A percentile compares a stretch with the other conserved stretches of the same genome.
Evolutionary conservation across 2,329 filamentous ascomycete species (phyloP).

Genomic region (Neospermospora avenae): DNA sequence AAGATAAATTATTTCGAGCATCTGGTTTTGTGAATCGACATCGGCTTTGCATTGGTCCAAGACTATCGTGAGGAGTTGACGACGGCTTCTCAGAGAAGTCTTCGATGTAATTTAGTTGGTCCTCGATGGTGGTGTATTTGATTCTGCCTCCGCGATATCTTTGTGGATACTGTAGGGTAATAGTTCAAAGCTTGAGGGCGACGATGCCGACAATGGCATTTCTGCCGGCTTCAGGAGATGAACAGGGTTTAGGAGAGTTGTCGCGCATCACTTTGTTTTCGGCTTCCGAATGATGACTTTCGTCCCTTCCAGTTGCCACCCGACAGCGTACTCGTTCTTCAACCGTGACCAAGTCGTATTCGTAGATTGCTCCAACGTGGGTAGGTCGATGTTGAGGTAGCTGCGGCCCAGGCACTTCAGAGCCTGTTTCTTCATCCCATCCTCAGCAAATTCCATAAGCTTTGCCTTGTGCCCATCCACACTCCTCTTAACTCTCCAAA

Average conservation of each 20-base stretch:
- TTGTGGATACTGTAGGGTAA: too few species aligned
- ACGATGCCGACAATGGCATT: too few species aligned
- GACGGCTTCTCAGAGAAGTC: too few species aligned
- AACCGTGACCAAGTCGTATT: constrained; percentile 71
- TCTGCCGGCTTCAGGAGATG: too few species aligned
- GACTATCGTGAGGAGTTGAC: too few species aligned
- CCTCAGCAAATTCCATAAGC: constrained; percentile 78
- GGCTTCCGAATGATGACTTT: constrained; percentile 73
- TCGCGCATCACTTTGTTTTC: constrained; percentile 41
- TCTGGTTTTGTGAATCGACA: too few species aligned
- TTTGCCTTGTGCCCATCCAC: constrained; percentile 79
- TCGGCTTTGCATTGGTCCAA: too few species aligned
- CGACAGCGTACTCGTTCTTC: constrained; percentile 65
- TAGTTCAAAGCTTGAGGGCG: too few species aligned
- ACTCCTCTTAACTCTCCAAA: constrained; percentile 65
- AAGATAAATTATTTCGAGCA: too few species aligned
- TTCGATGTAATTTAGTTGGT: too few species aligned
- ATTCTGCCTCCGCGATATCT: too few species aligned
- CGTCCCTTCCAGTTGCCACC: constrained; percentile 75
- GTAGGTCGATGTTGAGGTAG: constrained; percentile 70
- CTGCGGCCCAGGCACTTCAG: constrained; percentile 82
- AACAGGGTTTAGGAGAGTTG: neutral
- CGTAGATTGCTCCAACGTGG: constrained; percentile 66
- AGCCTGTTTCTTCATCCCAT: constrained; percentile 68
- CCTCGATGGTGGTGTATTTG: too few species aligned